phyloP scores from a whole-genome alignment of 108 stramenopile species.

The Cylindrotheca closterium region DNA sequence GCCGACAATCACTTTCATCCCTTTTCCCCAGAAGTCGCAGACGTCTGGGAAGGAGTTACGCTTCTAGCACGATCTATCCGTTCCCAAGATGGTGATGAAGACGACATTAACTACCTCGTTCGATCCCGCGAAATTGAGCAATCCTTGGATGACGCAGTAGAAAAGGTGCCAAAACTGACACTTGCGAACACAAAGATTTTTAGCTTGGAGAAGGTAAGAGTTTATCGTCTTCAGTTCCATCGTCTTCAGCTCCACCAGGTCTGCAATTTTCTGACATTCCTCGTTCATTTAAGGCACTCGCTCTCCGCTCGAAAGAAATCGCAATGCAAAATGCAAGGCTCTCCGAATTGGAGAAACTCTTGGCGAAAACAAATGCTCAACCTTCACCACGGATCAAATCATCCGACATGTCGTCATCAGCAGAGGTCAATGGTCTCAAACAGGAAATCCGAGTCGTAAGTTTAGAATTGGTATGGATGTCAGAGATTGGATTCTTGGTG shows the following conservation, averaged over 20 bases:
- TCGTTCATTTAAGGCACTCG: slow-evolving; percentile 26
- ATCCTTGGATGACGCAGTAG: slow-evolving; percentile 51
- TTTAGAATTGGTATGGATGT: neutral
- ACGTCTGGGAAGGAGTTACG: slow-evolving; percentile 75
- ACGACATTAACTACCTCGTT: slow-evolving; percentile 72
- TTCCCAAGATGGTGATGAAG: slow-evolving; percentile 59
- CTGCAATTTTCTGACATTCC: slow-evolving; percentile 7
- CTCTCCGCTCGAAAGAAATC: slow-evolving; percentile 72
- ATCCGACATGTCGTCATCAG: slow-evolving; percentile 37
- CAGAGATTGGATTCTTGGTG: neutral
- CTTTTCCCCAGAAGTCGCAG: slow-evolving; percentile 77
- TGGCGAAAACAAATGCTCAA: slow-evolving; percentile 52
- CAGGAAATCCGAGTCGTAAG: slow-evolving; percentile 61
- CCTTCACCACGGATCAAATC: slow-evolving; percentile 47
- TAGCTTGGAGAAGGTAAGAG: slow-evolving; percentile 59
- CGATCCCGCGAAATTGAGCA: slow-evolving; percentile 65
- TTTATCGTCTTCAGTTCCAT: neutral
- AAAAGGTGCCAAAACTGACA: slow-evolving; percentile 63
- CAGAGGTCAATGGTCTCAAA: slow-evolving; percentile 51
- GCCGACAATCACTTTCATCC: slow-evolving; percentile 49
- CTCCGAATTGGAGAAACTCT: slow-evolving; percentile 67
- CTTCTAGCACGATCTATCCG: slow-evolving; percentile 54
- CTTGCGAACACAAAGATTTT: slow-evolving; percentile 57
- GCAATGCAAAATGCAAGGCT: slow-evolving; percentile 68
- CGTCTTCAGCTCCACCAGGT: slow-evolving; percentile 11